Base-by-base conservation (phyloP, 768 basidiomycete genomes). In the Leccinum broughii region DNA sequence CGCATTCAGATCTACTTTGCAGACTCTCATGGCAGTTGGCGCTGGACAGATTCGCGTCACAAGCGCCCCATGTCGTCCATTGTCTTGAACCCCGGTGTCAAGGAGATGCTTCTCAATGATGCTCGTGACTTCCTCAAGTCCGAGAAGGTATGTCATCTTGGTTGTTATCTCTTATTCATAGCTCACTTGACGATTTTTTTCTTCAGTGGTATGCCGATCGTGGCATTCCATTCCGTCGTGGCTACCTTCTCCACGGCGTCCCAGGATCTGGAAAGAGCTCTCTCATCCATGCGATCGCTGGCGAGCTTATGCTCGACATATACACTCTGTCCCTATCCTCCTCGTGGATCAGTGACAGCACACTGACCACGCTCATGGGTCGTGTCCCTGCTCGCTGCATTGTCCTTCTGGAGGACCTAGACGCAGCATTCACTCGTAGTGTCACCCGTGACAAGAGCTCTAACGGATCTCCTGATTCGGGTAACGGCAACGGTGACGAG, bases 1-100 rank as follows among this genome's bases (percentile, higher is more conserved):
- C 84, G 90, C 48, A 92, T 95, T 63, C 90, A 92, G 72, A 92
- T 95, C 35, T 93, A 92, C 71, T 92, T 93, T 70, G 91, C 92
- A 15, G 93, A 94, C 73, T 88, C 88, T 5, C 90, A 92, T 71
- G 92, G 91, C 34, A 86, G 85, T 53, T 95, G 93, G 93, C 81
- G 92, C 39, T 92, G 89, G 86, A 90, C 90, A 0, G 92, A 93
- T 73, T 90, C 89, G 20, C 79, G 92, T 54, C 89, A 93, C 75
- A 94, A 94, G 75, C 84, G 93, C 20, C 92, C 93, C n/a, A 83
- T 95, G 80, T 84, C 83, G 13, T 90, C 88, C 68, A 93, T 94
- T 66, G 92, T 95, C 6, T 81, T 94, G 59, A 90, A 93, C 67
- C 88, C 87, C 0, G 93, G 93, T 55, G 91, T 93, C 48, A 93